Base-by-base conservation (phyloP, 2,329 filamentous ascomycete species). In the Colletotrichum cereale region DNA sequence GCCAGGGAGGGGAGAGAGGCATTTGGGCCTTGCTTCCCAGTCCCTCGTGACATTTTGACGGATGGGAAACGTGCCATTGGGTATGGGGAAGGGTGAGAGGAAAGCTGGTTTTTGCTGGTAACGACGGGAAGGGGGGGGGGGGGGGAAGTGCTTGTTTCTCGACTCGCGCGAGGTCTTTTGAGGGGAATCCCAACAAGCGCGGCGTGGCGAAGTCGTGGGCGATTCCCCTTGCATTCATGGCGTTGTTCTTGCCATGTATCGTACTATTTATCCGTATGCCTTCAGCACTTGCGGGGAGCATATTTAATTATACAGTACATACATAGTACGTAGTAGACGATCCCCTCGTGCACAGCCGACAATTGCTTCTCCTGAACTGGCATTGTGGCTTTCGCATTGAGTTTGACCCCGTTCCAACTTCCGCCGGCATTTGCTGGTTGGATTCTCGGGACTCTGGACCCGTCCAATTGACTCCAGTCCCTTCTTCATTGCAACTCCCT, bases 321-420 rank as follows among this genome's bases (percentile, higher is more conserved):
- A n/a, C n/a, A n/a, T n/a, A n/a, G n/a, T n/a, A n/a, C n/a, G n/a
- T n/a, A n/a, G 5, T 24, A 11, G 52, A 6, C 31, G 52, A 55
- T 24, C 52, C 31, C 31, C 26, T 36, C 34, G 34, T 26, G n/a
- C 53, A 40, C n/a, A 10, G 12, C 7, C 53, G 2, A n/a, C n/a
- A n/a, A 57, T 57, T 18, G 53, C 31, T 38, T 38, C 26, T 31
- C 48, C n/a, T 3, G 34, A 18, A 18, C 34, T 21, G 34, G 34
- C 53, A 26, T 47, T 47, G 53, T 57, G 34, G n/a, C 34, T 18
- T 18, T 26, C 4, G 53, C 53, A 57, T 40, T 57, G 53, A 57
- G 53, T 40, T 56, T 40, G 34, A 38, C 24, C 53, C 53, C 6
- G 53, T 38, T 18, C 53, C 8, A 34, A 52, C 29, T 34, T 34